Conservation (phyloP, 2,329 filamentous ascomycete genomes). For the Pyrenophora teres region DNA sequence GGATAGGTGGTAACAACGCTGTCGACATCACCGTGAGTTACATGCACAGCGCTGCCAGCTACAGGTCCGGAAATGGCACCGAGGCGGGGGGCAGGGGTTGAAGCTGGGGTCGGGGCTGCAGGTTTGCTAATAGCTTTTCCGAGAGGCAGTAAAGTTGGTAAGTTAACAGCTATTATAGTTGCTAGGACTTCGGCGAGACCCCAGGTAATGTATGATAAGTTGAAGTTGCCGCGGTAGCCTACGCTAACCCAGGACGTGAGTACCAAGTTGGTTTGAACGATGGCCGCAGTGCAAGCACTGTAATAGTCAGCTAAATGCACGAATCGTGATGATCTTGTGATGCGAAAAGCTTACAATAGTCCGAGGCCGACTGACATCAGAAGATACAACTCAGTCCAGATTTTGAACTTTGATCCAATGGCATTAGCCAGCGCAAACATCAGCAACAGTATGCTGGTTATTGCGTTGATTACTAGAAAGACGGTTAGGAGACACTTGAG, state of each 20-base stretch:
- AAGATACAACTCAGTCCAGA: constrained; percentile 15
- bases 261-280: constrained; percentile 38
- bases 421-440: constrained; percentile 1
- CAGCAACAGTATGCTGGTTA: constrained; percentile 43
- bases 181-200: constrained; percentile 14
- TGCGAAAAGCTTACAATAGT: constrained; percentile 45
- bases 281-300: constrained; percentile 47
- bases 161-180: constrained; percentile 9
- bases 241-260: constrained; percentile 10
- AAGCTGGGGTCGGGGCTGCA: background rate
- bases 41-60: constrained; percentile 15
- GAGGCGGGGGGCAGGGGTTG: background rate
- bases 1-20: constrained; percentile 1
- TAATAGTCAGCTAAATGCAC: constrained; percentile 35
- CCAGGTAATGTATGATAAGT: constrained; percentile 4
- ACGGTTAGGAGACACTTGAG: background rate
- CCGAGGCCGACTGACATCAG: constrained; percentile 46
- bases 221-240: constrained; percentile 9
- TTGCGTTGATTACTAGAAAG: constrained; percentile 13
- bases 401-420: constrained; percentile 1
- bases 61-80: constrained; percentile 7
- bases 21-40: constrained; percentile 6
- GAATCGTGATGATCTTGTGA: constrained; percentile 37
- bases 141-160: constrained; percentile 6
- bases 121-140: background rate